Percentiles rank a stretch among this genome's conserved stretches.
Conservation (phyloP, 345 rosid genomes). For the Citrus mangshanensis region DNA sequence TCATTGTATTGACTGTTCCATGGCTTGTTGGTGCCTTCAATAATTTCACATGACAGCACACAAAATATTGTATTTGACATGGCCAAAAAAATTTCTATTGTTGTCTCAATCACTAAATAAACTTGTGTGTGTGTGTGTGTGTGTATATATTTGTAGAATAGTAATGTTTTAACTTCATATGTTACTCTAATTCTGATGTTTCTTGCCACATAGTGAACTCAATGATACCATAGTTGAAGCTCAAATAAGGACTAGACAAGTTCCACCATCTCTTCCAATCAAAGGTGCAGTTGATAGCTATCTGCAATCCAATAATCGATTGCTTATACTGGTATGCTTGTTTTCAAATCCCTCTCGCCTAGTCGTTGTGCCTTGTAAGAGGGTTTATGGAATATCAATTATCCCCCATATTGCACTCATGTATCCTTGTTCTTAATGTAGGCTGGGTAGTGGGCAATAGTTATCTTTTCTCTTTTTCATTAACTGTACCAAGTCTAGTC, state of each 20-base stretch:
- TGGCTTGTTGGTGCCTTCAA: background rate
- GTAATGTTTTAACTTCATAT: background rate
- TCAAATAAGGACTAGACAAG: conserved; percentile 47
- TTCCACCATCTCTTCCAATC: conserved; percentile 49
- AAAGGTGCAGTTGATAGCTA: conserved; percentile 35
- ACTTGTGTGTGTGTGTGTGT: background rate
- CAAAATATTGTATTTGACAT: background rate
- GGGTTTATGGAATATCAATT: too few species aligned
- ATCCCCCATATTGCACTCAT: background rate
- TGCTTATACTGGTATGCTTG: conserved; percentile 46
- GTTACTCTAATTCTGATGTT: background rate
- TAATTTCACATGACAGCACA: background rate
- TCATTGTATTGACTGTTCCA: background rate
- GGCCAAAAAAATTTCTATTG: background rate
- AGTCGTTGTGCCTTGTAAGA: too few species aligned
- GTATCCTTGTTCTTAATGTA: background rate
- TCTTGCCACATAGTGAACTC: conserved; percentile 39
- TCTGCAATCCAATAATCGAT: conserved; percentile 36
- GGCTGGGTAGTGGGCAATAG: background rate
- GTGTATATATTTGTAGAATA: background rate
- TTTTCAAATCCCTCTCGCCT: background rate
- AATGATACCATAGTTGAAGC: conserved; percentile 63
- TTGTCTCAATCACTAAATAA: background rate
- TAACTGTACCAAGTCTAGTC: background rate
- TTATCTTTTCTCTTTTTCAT: background rate